A percentile compares a stretch with the other conserved stretches of the same genome.
Evolutionary conservation across 176 grass and related monocot genomes (phyloP).

Genomic region (Zea luxurians): DNA sequence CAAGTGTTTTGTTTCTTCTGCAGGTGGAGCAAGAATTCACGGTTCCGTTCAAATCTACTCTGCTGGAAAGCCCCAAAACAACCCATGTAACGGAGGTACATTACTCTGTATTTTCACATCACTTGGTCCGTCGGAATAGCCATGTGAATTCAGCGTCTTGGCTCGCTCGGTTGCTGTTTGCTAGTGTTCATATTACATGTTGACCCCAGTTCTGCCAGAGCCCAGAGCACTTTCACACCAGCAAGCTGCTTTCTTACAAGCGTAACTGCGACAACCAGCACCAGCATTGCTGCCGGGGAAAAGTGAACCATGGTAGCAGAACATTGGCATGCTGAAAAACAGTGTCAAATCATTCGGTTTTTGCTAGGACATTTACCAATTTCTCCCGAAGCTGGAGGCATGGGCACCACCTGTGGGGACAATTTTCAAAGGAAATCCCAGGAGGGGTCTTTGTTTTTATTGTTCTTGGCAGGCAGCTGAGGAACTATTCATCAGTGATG

Average conservation of each 20-base stretch:
- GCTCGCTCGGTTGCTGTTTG: constrained; percentile 1
- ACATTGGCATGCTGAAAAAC: neutral
- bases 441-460: too few species aligned
- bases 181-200: constrained; percentile 13
- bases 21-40: constrained; percentile 63
- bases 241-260: constrained; percentile 18
- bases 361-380: too few species aligned
- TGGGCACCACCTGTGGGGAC: too few species aligned
- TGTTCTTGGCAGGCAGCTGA: too few species aligned
- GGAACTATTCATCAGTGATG: too few species aligned
- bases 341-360: neutral
- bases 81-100: constrained; percentile 58
- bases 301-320: constrained; percentile 10
- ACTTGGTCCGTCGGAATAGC: neutral
- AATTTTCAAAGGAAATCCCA: too few species aligned
- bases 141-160: constrained; percentile 14
- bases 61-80: constrained; percentile 76
- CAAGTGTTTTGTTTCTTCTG: constrained; percentile 28
- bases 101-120: constrained; percentile 3
- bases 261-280: constrained; percentile 6
- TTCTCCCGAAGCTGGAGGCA: too few species aligned
- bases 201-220: constrained; percentile 3
- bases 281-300: neutral
- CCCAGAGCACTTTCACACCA: neutral
- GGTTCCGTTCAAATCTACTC: constrained; percentile 56